Base-by-base conservation (phyloP, 1,284 basidiomycete genomes). In the Coriolopsis trogii region DNA sequence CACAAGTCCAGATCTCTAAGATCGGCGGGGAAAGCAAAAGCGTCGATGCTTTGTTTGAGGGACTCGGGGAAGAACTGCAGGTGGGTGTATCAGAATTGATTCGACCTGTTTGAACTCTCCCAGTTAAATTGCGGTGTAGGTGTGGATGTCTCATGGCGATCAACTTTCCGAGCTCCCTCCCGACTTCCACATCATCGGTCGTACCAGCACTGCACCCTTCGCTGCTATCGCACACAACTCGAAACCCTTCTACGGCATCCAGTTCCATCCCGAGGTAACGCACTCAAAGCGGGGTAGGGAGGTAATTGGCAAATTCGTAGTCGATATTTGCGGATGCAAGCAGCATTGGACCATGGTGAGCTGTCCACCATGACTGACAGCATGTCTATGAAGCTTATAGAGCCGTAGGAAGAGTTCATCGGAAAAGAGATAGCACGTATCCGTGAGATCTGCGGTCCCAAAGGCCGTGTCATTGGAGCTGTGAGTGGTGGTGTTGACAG, bases 111-210 rank as follows among this genome's bases (percentile, higher is more conserved):
- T 4, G 15, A 28, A n/a, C 61, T 29, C n/a, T 21, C 10, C 5
- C 21, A 18, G 31, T 8, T n/a, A n/a, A n/a, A 30, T 12, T 6
- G 4, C 15, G 10, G 8, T 20, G 3, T 36, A 96, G 90, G 96
- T 98, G 31, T 99, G 97, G 97, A 99, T 99, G 97, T 98, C 95
- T 29, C 97, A 99, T 70, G 96, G 96, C 18, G 97, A 99, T 72
- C 94, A 98, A 65, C 82, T 99, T 41, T 89, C 86, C 29, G 82
- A 81, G 50, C 79, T 90, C 7, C 97, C 97, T 18, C 76, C 86
- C 0, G 76, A 89, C 63, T 99, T 98, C 73, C 85, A 92, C 65
- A 82, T 92, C 60, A 91, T 99, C 60, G 97, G 93, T 6, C 81
- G 81, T 50, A 99, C 97, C 1, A 75, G 81, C 25, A 91, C 89